A percentile compares a stretch with the other conserved stretches of the same genome.
Evolutionary conservation across 495 filamentous ascomycete species (phyloP).

Genomic region (Bacidia gigantensis): DNA sequence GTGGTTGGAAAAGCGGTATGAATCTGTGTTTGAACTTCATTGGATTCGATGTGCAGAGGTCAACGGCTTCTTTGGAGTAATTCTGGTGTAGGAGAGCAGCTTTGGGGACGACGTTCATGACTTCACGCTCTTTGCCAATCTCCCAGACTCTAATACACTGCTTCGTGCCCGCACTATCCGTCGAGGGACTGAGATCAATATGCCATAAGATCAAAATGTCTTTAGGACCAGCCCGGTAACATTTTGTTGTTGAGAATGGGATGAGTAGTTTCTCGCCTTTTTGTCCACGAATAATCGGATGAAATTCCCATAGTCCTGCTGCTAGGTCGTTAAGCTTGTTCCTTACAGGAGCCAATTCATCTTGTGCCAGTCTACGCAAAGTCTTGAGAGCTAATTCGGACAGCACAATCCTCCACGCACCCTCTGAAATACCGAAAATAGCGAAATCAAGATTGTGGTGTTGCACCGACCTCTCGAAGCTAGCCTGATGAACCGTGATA

Average conservation of each 20-base stretch:
- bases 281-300: background rate
- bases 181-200: background rate
- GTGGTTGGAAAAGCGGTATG: background rate
- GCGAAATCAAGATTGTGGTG: background rate
- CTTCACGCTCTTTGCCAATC: background rate
- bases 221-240: background rate
- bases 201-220: background rate
- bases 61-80: constrained; percentile 8
- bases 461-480: background rate
- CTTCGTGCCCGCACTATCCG: background rate
- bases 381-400: background rate
- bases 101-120: background rate
- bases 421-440: background rate
- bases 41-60: constrained; percentile 8
- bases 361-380: background rate
- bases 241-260: background rate
- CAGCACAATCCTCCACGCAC: background rate
- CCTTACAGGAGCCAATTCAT: background rate
- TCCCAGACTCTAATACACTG: background rate
- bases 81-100: constrained; percentile 14
- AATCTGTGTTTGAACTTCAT: background rate
- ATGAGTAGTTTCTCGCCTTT: background rate
- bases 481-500: background rate
- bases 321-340: background rate
- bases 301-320: background rate